Percentiles rank a stretch among this genome's conserved stretches.
Evolutionary conservation across 805 yeast genomes (phyloP).

Genomic region (Candida caryicola): DNA sequence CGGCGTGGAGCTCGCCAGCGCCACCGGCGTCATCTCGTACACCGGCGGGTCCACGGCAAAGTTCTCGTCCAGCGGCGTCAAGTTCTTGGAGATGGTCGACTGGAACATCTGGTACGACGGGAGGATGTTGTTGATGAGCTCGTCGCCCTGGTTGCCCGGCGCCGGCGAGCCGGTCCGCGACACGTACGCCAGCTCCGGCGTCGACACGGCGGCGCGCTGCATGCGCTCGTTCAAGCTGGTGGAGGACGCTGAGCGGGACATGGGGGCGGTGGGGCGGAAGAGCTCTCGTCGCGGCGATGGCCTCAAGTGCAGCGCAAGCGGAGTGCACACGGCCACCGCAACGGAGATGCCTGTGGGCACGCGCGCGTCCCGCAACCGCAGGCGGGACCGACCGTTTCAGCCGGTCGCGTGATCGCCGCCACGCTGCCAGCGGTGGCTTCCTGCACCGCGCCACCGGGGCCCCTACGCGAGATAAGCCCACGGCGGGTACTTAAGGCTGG

Average conservation of each 20-base stretch:
- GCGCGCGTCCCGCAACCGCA: too few species aligned
- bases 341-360: too few species aligned
- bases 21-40: constrained; percentile 20
- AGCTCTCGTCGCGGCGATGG: too few species aligned
- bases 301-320: too few species aligned
- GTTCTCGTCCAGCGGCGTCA: constrained; percentile 38
- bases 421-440: too few species aligned
- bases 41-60: constrained; percentile 40
- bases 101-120: constrained; percentile 47
- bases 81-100: constrained; percentile 37
- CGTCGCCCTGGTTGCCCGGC: constrained; percentile 18
- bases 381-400: too few species aligned
- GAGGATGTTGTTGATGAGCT: constrained; percentile 33
- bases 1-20: constrained; percentile 7
- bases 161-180: constrained; percentile 9
- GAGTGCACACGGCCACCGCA: too few species aligned
- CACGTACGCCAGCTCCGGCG: neutral
- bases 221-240: neutral
- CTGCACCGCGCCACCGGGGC: too few species aligned
- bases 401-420: too few species aligned
- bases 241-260: constrained; percentile 4
- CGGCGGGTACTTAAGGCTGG: too few species aligned
- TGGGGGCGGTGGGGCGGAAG: too few species aligned
- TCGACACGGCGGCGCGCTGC: neutral
- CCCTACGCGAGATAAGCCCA: too few species aligned